These are phyloP conservation scores for Punctularia strigosozonata DNA, from an alignment of 768 basidiomycete genomes.

Conservation along the genomic window DNA sequence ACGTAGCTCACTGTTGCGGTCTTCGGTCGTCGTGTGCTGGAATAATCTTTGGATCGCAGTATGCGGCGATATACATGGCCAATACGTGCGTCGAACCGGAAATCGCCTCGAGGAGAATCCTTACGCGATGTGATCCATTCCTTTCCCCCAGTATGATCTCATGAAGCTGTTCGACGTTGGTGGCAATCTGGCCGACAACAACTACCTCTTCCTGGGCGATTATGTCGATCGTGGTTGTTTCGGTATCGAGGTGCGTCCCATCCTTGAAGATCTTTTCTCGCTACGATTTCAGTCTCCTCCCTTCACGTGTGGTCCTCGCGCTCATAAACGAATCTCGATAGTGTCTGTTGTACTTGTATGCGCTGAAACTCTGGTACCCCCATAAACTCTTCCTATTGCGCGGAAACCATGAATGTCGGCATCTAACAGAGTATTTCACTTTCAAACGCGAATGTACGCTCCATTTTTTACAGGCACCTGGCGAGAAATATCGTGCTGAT, in stretches of 20 bases:
- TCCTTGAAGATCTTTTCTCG: neutral
- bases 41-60: slow-evolving; percentile 32
- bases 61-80: slow-evolving; percentile 95
- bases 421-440: slow-evolving; percentile 95
- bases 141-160: slow-evolving; percentile 67
- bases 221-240: slow-evolving; percentile 97
- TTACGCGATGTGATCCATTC: neutral
- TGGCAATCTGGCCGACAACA: slow-evolving; percentile 69
- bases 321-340: slow-evolving; percentile 11
- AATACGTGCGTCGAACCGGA: slow-evolving; percentile 76
- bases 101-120: no score
- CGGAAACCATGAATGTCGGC: slow-evolving; percentile 95
- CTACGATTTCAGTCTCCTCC: neutral
- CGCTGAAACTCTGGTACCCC: slow-evolving; percentile 87
- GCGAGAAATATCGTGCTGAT: slow-evolving; percentile 1
- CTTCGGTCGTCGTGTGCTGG: slow-evolving; percentile 3
- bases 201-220: slow-evolving; percentile 91
- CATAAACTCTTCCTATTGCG: slow-evolving; percentile 73
- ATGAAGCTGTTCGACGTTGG: slow-evolving; percentile 98
- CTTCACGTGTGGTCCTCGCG: neutral
- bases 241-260: slow-evolving; percentile 47
- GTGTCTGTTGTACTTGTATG: slow-evolving; percentile 90
- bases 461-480: slow-evolving; percentile 2
- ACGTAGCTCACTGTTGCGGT: slow-evolving; percentile 17
- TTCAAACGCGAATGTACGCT: slow-evolving; percentile 91